Evolutionary conservation across 495 filamentous ascomycete genomes (phyloP), one percentile per base, ranked within the genome.

Genomic region (Aspergillus steynii): DNA sequence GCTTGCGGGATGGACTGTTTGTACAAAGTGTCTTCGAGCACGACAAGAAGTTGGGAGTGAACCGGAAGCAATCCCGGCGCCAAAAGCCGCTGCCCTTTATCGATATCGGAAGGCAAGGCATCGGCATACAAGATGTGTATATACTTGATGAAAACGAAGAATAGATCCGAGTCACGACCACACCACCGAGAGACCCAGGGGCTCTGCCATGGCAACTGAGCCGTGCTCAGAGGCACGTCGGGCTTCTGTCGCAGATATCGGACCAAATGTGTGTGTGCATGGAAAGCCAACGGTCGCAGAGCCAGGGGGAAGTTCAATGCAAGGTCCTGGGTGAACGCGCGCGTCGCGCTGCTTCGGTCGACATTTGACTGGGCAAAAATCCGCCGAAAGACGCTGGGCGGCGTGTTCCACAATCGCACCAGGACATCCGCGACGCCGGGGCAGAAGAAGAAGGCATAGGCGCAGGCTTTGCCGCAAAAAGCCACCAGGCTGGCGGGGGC

Each of bases 401-500:
- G 83, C 32, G 90, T 79, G 47, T 85, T 85, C 95, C 94, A 97
- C 28, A 97, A 75, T 29, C 92, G 83, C 29, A 96, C 85, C 55
- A 98, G 80, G 46, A 94, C 85, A 66, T 97, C 93, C 45, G 92
- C 89, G 58, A 97, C 83, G 20, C 92, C 92, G 0, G 93, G 90
- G 46, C 92, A 95, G 71, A 97, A 98, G 70, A 95, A 96, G 74
- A 97, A 99, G 37, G 95, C 95, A 74, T 96, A 97, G 8, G 95
- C 95, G 65, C 88, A 90, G 15, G 92, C 91, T 73, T 96, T 97
- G 55, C 94, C 95, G 68, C 92, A 95, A 75, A 97, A 99, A 34
- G 89, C 87, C 51, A 98, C 93, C 61, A 98, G 74, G 68, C 91
- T 96, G 45, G 91, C 86, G n/a, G 95, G 90, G n/a, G 92, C 90